Evolutionary conservation across 2,329 filamentous ascomycete species (phyloP).

Genomic region (Pseudogymnoascus sp.): DNA sequence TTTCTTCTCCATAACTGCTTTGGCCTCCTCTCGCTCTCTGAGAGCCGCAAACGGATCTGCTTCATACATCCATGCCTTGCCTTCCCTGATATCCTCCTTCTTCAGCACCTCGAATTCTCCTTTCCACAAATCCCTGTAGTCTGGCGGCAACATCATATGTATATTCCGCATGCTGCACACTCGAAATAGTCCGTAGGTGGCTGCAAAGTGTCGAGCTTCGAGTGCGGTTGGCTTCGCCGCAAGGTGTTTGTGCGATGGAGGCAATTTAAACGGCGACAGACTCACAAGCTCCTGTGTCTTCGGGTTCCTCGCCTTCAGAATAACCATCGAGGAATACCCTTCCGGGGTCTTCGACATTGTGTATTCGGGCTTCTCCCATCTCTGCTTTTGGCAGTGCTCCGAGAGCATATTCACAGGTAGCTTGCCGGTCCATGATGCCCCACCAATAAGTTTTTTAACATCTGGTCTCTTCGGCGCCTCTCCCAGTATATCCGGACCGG

Average conservation of each 20-base stretch:
- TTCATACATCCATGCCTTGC: conserved; percentile 84
- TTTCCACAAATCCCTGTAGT: conserved; percentile 86
- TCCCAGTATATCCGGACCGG: conserved; percentile 24
- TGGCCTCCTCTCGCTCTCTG: conserved; percentile 70
- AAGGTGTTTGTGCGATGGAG: conserved; percentile 65
- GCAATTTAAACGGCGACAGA: conserved; percentile 75
- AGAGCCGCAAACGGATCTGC: conserved; percentile 83
- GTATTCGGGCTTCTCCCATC: conserved; percentile 92
- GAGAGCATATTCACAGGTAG: conserved; percentile 86
- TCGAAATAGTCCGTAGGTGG: conserved; percentile 82
- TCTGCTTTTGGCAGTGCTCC: conserved; percentile 91
- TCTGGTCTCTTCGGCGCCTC: conserved; percentile 41
- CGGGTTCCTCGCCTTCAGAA: conserved; percentile 62
- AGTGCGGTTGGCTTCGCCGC: conserved; percentile 69
- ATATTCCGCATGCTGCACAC: conserved; percentile 95
- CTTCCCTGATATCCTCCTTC: conserved; percentile 67
- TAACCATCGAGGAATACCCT: conserved; percentile 72
- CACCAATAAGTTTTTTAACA: conserved; percentile 77
- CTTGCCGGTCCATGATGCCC: conserved; percentile 95
- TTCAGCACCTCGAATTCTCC: conserved; percentile 76
- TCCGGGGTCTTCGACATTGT: conserved; percentile 65
- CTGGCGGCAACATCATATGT: conserved; percentile 86
- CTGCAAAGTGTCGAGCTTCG: conserved; percentile 88
- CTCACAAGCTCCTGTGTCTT: conserved; percentile 73
- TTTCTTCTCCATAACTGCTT: conserved; percentile 69